Evolutionary conservation across 1,139 yeast species (phyloP).

Genomic region (Zygoascus meyerae): DNA sequence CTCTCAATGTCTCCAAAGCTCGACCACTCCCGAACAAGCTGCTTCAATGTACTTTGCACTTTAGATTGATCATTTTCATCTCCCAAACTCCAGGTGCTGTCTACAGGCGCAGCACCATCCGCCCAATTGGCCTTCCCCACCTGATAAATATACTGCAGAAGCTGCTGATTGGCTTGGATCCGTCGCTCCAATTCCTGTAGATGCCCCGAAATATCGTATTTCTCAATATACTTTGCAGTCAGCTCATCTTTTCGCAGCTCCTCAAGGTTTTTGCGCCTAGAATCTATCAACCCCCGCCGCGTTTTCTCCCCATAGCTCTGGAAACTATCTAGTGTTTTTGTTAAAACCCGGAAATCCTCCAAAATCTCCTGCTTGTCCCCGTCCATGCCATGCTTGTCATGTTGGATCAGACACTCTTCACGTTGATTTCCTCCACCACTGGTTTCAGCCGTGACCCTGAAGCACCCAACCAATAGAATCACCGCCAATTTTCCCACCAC

Average conservation of each 20-base stretch:
- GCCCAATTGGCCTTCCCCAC: conserved; percentile 38
- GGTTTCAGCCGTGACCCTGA: neutral
- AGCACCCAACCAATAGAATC: conserved; percentile 7
- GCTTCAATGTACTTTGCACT: conserved; percentile 56
- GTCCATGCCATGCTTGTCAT: neutral
- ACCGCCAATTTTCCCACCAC: neutral
- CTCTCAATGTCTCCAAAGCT: conserved; percentile 55
- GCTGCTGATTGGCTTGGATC: conserved; percentile 45
- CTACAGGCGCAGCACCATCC: conserved; percentile 29
- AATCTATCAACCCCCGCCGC: conserved; percentile 20
- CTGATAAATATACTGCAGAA: conserved; percentile 42
- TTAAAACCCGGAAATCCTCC: conserved; percentile 9
- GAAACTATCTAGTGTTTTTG: conserved; percentile 19
- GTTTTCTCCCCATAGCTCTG: conserved; percentile 23
- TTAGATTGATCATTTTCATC: conserved; percentile 30
- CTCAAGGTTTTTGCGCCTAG: conserved; percentile 23
- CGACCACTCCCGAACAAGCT: conserved; percentile 74
- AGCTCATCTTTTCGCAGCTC: conserved; percentile 12
- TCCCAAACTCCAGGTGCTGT: conserved; percentile 23
- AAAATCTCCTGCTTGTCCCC: conserved; percentile 5
- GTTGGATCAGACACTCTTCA: no score
- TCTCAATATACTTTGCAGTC: conserved; percentile 14
- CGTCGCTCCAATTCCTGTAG: conserved; percentile 40
- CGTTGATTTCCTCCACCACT: no score
- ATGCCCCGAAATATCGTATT: conserved; percentile 13